These are phyloP conservation scores for Boletus holoroseus DNA, from an alignment of 1,284 basidiomycete species.

Conservation along the genomic window DNA sequence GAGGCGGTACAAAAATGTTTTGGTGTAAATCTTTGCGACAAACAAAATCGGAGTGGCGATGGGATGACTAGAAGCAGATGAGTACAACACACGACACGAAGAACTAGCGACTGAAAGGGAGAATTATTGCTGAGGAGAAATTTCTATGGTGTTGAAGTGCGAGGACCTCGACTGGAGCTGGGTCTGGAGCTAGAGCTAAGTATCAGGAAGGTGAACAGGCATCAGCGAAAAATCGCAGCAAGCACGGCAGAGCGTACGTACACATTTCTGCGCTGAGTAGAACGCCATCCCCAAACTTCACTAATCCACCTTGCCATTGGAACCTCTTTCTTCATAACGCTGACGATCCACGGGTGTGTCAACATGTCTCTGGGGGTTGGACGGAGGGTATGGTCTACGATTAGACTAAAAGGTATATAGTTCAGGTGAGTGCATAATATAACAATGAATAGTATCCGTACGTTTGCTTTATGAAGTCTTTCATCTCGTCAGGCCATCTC, in stretches of 20 bases:
- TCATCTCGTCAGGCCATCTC: constrained; percentile 83
- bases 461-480: constrained; percentile 89
- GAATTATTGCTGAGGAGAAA: background rate
- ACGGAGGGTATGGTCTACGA: constrained; percentile 55
- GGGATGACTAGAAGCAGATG: constrained; percentile 16
- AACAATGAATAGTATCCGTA: constrained; percentile 39
- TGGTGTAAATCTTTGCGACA: constrained; percentile 19
- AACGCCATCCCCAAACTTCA: constrained; percentile 80
- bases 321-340: constrained; percentile 75
- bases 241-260: constrained; percentile 8
- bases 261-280: constrained; percentile 28
- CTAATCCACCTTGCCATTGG: constrained; percentile 90
- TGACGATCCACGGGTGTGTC: constrained; percentile 81
- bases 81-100: constrained; percentile 18
- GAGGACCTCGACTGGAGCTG: constrained; percentile 37
- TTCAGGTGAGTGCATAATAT: constrained; percentile 2
- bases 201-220: background rate
- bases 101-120: constrained; percentile 3
- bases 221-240: background rate
- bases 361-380: constrained; percentile 86
- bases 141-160: constrained; percentile 25
- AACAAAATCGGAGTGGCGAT: constrained; percentile 13
- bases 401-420: constrained; percentile 41
- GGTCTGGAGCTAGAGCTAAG: constrained; percentile 35
- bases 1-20: constrained; percentile 15